These are phyloP conservation scores for Cyanidium caldarium DNA, from an alignment of 23 red algal species.

Conservation along the genomic window DNA sequence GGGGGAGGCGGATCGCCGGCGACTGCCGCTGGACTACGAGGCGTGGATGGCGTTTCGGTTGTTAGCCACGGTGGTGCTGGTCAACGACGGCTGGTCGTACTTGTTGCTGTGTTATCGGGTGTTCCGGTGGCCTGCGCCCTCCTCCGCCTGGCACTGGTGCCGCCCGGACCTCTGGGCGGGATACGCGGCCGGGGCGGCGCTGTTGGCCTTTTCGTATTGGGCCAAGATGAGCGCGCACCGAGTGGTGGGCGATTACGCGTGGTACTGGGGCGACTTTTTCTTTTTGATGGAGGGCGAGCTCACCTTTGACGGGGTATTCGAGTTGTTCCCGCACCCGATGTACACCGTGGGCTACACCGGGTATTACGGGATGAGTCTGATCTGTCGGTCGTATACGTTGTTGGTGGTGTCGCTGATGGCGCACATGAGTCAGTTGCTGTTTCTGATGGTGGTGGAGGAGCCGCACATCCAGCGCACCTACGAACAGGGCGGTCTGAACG, in stretches of 20 bases:
- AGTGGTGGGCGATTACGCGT: conserved; percentile 81
- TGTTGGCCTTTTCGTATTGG: conserved; percentile 54
- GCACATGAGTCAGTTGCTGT: conserved; percentile 61
- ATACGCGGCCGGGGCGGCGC: conserved; percentile 18
- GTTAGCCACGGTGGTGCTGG: conserved; percentile 61
- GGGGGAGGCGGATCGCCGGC: neutral
- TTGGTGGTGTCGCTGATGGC: conserved; percentile 60
- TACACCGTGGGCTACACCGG: conserved; percentile 94
- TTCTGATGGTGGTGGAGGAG: conserved; percentile 79
- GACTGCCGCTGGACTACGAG: conserved; percentile 46
- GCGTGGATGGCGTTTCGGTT: conserved; percentile 76
- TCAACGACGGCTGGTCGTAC: conserved; percentile 89
- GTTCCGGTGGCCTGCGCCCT: conserved; percentile 3
- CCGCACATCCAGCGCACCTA: conserved; percentile 87
- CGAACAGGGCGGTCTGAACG: no score
- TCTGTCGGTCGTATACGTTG: conserved; percentile 47
- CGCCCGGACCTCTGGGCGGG: neutral
- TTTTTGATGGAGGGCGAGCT: conserved; percentile 72
- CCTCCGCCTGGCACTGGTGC: neutral
- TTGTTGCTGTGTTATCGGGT: conserved; percentile 27
- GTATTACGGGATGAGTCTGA: conserved; percentile 74
- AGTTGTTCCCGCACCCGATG: conserved; percentile 98
- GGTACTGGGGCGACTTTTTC: conserved; percentile 99
- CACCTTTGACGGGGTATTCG: conserved; percentile 80
- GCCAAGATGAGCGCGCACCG: conserved; percentile 65